Evolutionary conservation across 2,329 filamentous ascomycete genomes (phyloP), one percentile per base, ranked within the genome.

Genomic region (Colletotrichum simmondsii): DNA sequence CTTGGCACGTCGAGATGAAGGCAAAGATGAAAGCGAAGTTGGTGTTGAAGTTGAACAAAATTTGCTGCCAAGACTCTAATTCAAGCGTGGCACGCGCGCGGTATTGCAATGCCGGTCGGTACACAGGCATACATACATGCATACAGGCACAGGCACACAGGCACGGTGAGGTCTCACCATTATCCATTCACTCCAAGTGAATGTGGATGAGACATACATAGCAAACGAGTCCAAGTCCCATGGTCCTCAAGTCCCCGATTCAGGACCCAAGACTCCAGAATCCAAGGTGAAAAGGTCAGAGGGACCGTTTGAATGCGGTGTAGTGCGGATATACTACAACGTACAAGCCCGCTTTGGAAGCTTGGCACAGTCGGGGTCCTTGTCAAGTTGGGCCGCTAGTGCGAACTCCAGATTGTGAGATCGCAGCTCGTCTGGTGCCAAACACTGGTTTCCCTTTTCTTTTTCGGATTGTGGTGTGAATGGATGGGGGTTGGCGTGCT

Each of bases 351-450:
- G 35, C 52, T 37, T 53, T 52, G 52, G 53, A 72, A 59, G 69
- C 65, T 72, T 72, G 69, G 69, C 69, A 72, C 54, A 42, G 58
- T 68, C 10, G 65, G 58, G 69, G 65, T 68, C 65, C 58, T 72
- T 24, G 69, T 63, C 59, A 14, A 53, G 57, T 72, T 72, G 69
- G 65, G 69, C 69, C 59, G 69, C 58, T 72, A 72, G 65, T 46
- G 59, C 53, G 52, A 72, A 72, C 65, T 72, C 58, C 59, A 68
- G 58, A 63, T 72, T 72, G 58, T 63, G 58, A 72, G 65, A 68
- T 63, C 65, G 69, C 52, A 52, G 53, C 37, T 42, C 37, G 42
- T 52, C 57, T 68, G 58, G 24, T 63, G 22, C 30, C 19, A 32
- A 7, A 37, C 53, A 26, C 24, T n/a, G 30, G 14, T 42, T 42